Evolutionary conservation across 148 eudicot species (phyloP).

Genomic region (Heliamphora exappendiculata): DNA sequence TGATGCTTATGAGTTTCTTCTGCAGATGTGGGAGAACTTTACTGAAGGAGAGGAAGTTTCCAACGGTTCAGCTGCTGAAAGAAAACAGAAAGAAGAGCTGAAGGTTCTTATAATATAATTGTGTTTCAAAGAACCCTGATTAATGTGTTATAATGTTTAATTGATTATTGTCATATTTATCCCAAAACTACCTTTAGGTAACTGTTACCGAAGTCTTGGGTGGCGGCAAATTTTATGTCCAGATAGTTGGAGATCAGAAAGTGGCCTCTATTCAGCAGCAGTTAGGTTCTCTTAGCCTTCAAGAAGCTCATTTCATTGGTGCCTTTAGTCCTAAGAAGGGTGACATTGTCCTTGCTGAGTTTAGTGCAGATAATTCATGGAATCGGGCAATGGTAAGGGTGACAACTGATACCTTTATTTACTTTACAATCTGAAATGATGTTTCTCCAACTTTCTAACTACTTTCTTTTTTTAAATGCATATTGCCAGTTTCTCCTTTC

Average conservation of each 20-base stretch:
- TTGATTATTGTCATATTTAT: conserved; percentile 1
- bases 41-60: conserved; percentile 87
- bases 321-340: conserved; percentile 84
- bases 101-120: conserved; percentile 39
- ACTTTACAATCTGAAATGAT: neutral
- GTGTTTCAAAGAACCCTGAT: neutral
- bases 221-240: conserved; percentile 90
- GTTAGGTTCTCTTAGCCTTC: conserved; percentile 62
- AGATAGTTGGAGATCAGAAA: conserved; percentile 57
- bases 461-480: neutral
- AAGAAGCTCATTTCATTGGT: conserved; percentile 68
- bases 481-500: neutral
- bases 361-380: conserved; percentile 85
- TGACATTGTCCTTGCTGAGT: conserved; percentile 82
- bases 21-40: conserved; percentile 91
- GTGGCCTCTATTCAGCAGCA: conserved; percentile 76
- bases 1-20: conserved; percentile 2
- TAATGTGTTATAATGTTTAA: neutral
- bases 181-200: conserved; percentile 36
- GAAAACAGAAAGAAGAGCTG: conserved; percentile 70
- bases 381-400: conserved; percentile 81
- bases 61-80: conserved; percentile 47
- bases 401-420: neutral
- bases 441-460: neutral
- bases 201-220: conserved; percentile 74